Base-by-base conservation (phyloP, 2,329 filamentous ascomycete genomes). In the Talaromyces sp. region DNA sequence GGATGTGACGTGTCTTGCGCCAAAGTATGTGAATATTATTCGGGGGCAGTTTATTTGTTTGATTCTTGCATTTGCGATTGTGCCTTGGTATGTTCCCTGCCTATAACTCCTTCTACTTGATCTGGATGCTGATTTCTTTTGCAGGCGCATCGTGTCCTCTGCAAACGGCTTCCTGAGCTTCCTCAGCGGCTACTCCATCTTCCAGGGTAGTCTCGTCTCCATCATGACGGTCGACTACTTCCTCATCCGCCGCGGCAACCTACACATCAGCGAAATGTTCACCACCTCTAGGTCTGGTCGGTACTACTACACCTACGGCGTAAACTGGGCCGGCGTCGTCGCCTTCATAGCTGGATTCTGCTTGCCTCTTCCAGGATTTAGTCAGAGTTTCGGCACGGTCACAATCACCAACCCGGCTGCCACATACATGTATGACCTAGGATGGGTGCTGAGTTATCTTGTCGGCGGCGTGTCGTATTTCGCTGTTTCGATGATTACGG, bases 181-280 rank as follows among this genome's bases (percentile, higher is more conserved):
- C 54, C 60, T 72, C 13, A 64, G 63, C 40, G 67, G 70, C 34
- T 73, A 72, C 64, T 68, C 65, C 34, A 69, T 72, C 53, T 73
- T 72, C 65, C 70, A 72, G 43, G 68, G 58, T 27, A 61, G 67
- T 47, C 62, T 68, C 22, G 67, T 66, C 45, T 63, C 63, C n/a
- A 73, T 74, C 13, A 77, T 78, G 67, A 69, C 78, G 6, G 70
- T 75, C 25, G 78, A 79, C 66, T 79, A 78, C 66, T 71, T 71
- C 54, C 40, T 76, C 51, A 70, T 74, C 0, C 70, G 75, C 29
- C 72, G 65, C 10, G 76, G 77, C 13, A 77, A 77, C 61, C 61
- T 78, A 5, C 69, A 75, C 49, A 68, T 78, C 1, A 71, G 72
- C 0, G 74, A 75, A 3, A 68, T 76, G 47, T 78, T 74, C 66